phyloP scores from a whole-genome alignment of 2,329 filamentous ascomycete species.

The Pseudogymnoascus sp. region DNA sequence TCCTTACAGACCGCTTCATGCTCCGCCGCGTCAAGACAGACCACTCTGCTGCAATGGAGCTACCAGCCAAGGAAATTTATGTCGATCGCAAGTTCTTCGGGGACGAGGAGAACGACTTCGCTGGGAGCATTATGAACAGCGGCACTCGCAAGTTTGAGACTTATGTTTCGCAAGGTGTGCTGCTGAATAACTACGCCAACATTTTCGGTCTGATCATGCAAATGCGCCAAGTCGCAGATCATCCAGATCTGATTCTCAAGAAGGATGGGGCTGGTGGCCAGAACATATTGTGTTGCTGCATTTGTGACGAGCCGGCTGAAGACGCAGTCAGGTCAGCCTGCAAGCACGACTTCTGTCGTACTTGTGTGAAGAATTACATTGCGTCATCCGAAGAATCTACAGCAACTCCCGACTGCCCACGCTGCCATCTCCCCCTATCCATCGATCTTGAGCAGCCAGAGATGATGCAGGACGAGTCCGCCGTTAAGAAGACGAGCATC shows the following conservation, averaged over 20 bases:
- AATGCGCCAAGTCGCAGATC: conserved; percentile 96
- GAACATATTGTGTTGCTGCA: conserved; percentile 84
- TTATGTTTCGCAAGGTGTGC: conserved; percentile 86
- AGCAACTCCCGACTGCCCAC: conserved; percentile 67
- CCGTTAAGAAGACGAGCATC: conserved; percentile 91
- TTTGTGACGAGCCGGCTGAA: conserved; percentile 93
- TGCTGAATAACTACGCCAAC: conserved; percentile 97
- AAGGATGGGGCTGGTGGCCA: conserved; percentile 80
- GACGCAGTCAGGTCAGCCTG: conserved; percentile 89
- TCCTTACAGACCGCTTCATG: conserved; percentile 93
- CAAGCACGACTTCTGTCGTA: conserved; percentile 84
- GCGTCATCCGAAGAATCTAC: conserved; percentile 61
- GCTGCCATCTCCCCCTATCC: conserved; percentile 79
- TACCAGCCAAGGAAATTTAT: conserved; percentile 88
- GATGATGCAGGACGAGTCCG: conserved; percentile 80
- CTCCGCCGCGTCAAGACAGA: conserved; percentile 89
- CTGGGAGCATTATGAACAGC: conserved; percentile 89
- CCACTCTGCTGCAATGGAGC: conserved; percentile 88
- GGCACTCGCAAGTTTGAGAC: conserved; percentile 86
- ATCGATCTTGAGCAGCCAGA: conserved; percentile 95
- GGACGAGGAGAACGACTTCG: conserved; percentile 92
- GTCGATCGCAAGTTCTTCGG: conserved; percentile 95
- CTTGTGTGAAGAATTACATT: conserved; percentile 74
- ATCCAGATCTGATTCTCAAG: conserved; percentile 88
- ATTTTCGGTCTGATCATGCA: conserved; percentile 99